These are phyloP conservation scores for Arthrobotrys pseudoclavata DNA, from an alignment of 2,329 filamentous ascomycete species.

Conservation along the genomic window DNA sequence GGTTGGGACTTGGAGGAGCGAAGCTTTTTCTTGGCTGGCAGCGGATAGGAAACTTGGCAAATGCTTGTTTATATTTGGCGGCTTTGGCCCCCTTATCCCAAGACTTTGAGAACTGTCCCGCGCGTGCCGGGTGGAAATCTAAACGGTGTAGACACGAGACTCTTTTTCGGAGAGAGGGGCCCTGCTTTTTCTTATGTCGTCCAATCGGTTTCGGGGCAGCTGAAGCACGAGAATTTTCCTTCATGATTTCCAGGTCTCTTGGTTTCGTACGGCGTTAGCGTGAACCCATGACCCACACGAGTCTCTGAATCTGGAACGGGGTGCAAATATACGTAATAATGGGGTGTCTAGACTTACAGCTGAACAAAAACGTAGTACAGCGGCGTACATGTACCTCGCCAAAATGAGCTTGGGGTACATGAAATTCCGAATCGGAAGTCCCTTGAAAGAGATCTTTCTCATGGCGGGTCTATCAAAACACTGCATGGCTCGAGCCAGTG, in stretches of 20 bases:
- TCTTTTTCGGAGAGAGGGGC: constrained; percentile 2
- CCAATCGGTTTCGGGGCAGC: constrained; percentile 31
- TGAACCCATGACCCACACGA: constrained; percentile 19
- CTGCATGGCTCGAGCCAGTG: constrained; percentile 4
- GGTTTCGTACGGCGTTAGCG: constrained; percentile 18
- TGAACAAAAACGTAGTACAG: background rate
- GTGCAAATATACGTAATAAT: constrained; percentile 14
- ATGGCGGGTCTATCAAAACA: background rate
- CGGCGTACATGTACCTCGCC: constrained; percentile 5
- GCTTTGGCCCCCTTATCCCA: constrained; percentile 48
- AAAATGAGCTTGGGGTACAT: background rate
- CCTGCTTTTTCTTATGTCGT: constrained; percentile 4
- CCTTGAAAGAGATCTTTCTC: background rate
- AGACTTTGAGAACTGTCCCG: constrained; percentile 36
- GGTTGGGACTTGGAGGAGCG: constrained; percentile 49
- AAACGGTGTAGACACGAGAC: constrained; percentile 25
- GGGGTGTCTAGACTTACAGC: background rate
- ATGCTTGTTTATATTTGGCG: constrained; percentile 60
- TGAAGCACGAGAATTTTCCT: constrained; percentile 1
- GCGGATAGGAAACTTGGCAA: constrained; percentile 60
- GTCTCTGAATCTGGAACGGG: background rate
- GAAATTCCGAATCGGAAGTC: background rate
- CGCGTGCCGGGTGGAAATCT: constrained; percentile 19
- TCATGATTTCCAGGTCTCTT: constrained; percentile 2
- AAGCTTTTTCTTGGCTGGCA: constrained; percentile 61